Conservation (phyloP, 1,139 yeast species). For the Blastobotrys serpentis region DNA sequence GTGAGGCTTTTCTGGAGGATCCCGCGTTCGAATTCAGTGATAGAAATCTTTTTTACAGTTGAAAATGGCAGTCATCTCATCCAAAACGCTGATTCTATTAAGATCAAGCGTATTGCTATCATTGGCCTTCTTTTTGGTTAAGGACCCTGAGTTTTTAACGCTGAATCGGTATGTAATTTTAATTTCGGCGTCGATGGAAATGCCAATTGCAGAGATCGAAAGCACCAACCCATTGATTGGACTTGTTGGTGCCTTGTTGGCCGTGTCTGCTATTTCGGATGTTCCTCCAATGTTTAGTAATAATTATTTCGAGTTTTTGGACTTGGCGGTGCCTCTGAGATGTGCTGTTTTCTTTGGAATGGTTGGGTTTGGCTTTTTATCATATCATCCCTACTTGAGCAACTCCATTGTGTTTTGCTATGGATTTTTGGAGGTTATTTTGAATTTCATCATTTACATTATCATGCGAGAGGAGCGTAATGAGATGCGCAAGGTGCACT, state of each 20-base stretch:
- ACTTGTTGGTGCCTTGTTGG: constrained; percentile 44
- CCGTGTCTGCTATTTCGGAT: constrained; percentile 36
- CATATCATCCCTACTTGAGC: constrained; percentile 38
- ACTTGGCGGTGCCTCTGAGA: constrained; percentile 64
- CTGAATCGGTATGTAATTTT: constrained; percentile 48
- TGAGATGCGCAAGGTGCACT: constrained; percentile 26
- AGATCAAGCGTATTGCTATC: constrained; percentile 47
- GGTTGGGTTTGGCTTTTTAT: constrained; percentile 44
- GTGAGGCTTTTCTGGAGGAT: background rate
- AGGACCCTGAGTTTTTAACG: constrained; percentile 40
- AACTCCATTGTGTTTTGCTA: constrained; percentile 53
- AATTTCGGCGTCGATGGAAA: constrained; percentile 57
- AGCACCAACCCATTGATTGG: constrained; percentile 46
- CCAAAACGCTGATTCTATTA: constrained; percentile 31
- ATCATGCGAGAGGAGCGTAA: constrained; percentile 40
- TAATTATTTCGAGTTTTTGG: constrained; percentile 50
- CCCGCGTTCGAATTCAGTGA: no score
- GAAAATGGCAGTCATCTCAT: constrained; percentile 31
- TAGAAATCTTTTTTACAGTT: no score
- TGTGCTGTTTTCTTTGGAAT: constrained; percentile 54
- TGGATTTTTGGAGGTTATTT: constrained; percentile 47
- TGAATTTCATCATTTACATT: constrained; percentile 35
- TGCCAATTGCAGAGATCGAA: constrained; percentile 44
- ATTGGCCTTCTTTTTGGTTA: constrained; percentile 44
- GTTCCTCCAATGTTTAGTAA: constrained; percentile 30